These are phyloP conservation scores for Cladosporium phlei DNA, from an alignment of 2,329 filamentous ascomycete genomes.

Conservation along the genomic window DNA sequence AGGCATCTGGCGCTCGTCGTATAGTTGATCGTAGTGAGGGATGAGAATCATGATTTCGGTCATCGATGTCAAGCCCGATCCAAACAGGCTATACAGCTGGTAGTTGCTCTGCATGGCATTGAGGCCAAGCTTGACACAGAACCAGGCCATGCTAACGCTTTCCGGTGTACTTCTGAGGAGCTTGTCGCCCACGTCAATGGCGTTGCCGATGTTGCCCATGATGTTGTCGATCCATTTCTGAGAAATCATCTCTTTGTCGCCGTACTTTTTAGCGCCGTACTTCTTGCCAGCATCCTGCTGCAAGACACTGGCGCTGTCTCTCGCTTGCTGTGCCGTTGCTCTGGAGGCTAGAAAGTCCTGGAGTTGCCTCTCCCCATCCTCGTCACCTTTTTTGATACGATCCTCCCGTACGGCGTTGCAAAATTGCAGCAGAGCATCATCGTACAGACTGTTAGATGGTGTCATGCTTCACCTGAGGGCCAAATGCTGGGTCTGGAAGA, in stretches of 20 bases:
- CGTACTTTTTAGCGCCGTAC: slow-evolving; percentile 12
- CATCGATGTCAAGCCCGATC: slow-evolving; percentile 16
- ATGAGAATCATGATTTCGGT: slow-evolving; percentile 21
- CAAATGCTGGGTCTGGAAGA: too few relatives aligned
- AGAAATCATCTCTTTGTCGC: slow-evolving; percentile 14
- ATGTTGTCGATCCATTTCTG: slow-evolving; percentile 16
- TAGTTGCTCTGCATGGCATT: slow-evolving; percentile 21
- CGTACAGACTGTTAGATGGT: slow-evolving; percentile 1
- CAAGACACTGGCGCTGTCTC: background rate
- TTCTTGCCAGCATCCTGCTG: slow-evolving; percentile 13
- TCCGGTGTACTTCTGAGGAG: slow-evolving; percentile 20
- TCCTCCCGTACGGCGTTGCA: background rate
- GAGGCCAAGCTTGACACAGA: slow-evolving; percentile 18
- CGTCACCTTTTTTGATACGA: slow-evolving; percentile 10
- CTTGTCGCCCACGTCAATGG: slow-evolving; percentile 17
- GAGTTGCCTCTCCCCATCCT: slow-evolving; percentile 6
- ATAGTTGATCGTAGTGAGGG: slow-evolving; percentile 19
- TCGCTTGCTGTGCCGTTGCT: slow-evolving; percentile 4
- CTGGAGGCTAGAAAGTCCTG: slow-evolving; percentile 11
- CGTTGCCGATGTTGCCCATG: slow-evolving; percentile 18
- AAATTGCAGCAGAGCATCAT: slow-evolving; percentile 8
- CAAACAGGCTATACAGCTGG: slow-evolving; percentile 19
- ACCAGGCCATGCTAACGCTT: slow-evolving; percentile 20
- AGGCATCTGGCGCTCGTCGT: slow-evolving; percentile 17
- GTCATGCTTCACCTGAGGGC: background rate